Evolutionary conservation across 352 stramenopile genomes (phyloP).

Genomic region (Phytophthora idaei): DNA sequence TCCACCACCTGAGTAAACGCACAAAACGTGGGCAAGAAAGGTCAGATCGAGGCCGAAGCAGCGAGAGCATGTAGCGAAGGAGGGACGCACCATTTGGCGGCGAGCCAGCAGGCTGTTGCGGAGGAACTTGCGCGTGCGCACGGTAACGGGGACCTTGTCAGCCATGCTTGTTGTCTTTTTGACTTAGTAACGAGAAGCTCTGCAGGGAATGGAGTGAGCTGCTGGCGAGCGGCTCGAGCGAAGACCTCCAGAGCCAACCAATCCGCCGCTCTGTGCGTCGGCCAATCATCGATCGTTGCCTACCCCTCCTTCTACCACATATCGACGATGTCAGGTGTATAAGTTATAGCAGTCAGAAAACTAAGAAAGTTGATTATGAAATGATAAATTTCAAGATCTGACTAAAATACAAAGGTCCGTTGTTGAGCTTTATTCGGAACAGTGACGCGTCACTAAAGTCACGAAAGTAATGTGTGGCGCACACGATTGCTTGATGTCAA

Average conservation of each 20-base stretch:
- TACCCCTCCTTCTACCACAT: not conserved
- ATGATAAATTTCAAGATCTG: not conserved
- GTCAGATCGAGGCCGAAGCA: slow-evolving; percentile 5
- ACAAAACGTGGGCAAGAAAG: not conserved
- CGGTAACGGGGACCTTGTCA: slow-evolving; percentile 95
- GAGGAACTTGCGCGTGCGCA: slow-evolving; percentile 99
- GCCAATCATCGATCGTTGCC: slow-evolving; percentile 46
- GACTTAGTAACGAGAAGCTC: slow-evolving; percentile 63
- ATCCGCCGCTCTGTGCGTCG: slow-evolving; percentile 47
- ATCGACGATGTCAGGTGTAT: slow-evolving; percentile 12
- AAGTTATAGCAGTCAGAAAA: not conserved
- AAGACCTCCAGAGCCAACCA: slow-evolving; percentile 79
- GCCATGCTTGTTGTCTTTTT: slow-evolving; percentile 85
- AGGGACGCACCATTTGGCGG: slow-evolving; percentile 95
- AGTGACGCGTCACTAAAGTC: slow-evolving; percentile 22
- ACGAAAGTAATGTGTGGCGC: not conserved
- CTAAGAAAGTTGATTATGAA: not conserved
- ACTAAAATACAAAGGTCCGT: not conserved
- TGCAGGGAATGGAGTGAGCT: slow-evolving; percentile 68
- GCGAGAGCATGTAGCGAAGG: not conserved
- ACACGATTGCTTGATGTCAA: not conserved
- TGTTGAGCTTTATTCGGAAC: not conserved
- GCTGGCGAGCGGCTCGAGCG: slow-evolving; percentile 15
- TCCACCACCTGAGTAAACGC: slow-evolving; percentile 91
- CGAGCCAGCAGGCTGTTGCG: slow-evolving; percentile 97